phyloP scores from a whole-genome alignment of 2,329 filamentous ascomycete species.

The Stachybotrys chlorohalonatus region DNA sequence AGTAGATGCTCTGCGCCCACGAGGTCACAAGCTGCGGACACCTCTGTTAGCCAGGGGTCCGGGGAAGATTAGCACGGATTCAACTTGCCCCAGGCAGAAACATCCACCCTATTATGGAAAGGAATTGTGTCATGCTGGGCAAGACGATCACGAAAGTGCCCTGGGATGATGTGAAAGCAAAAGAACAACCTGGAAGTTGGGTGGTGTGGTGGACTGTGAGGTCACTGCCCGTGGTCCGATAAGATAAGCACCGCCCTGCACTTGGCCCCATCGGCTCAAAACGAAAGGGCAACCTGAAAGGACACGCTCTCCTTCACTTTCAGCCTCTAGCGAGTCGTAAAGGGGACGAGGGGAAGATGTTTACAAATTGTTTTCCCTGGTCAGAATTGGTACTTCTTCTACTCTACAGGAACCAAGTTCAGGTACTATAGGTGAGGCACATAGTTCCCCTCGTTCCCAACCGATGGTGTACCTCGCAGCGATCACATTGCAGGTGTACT shows the following conservation, averaged over 20 bases:
- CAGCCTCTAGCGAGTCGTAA: no score
- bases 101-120: slow-evolving; percentile 47
- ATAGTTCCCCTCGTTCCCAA: no score
- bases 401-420: no score
- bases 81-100: slow-evolving; percentile 43
- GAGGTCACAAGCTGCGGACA: slow-evolving; percentile 60
- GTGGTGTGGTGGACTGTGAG: neutral
- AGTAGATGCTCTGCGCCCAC: slow-evolving; percentile 74
- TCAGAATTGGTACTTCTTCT: no score
- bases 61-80: neutral
- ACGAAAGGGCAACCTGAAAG: no score
- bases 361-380: no score
- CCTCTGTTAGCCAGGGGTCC: neutral
- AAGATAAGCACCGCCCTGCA: neutral
- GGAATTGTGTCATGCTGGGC: slow-evolving; percentile 37
- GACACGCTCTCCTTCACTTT: no score
- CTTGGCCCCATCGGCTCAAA: neutral
- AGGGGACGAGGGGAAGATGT: no score
- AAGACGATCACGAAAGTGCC: slow-evolving; percentile 8
- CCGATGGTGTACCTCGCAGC: no score
- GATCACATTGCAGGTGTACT: no score
- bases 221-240: neutral
- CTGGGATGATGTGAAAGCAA: neutral
- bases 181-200: neutral
- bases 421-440: no score